These are phyloP conservation scores for Phaeoacremonium minimum DNA, from an alignment of 2,329 filamentous ascomycete species.

Conservation along the genomic window DNA sequence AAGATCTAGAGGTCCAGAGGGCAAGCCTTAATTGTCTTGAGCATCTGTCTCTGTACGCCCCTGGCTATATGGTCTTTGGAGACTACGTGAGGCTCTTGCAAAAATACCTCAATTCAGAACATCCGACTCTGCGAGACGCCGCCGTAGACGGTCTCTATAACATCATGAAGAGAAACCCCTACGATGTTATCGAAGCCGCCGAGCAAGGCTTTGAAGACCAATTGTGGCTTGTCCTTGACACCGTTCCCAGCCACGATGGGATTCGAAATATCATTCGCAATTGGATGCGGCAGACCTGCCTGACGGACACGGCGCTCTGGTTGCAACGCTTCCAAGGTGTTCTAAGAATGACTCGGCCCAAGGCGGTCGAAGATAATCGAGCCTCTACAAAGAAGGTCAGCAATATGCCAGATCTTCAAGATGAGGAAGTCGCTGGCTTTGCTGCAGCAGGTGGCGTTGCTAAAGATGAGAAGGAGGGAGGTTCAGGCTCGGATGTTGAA, in stretches of 20 bases:
- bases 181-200: conserved; percentile 74
- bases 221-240: conserved; percentile 85
- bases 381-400: conserved; percentile 40
- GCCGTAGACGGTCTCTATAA: conserved; percentile 89
- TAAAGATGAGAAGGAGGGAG: conserved; percentile 51
- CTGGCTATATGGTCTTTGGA: conserved; percentile 77
- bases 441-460: conserved; percentile 65
- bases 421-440: conserved; percentile 96
- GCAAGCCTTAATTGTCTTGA: conserved; percentile 82
- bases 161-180: conserved; percentile 87
- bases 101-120: conserved; percentile 66
- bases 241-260: conserved; percentile 68
- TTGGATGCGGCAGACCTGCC: conserved; percentile 87
- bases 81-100: conserved; percentile 83
- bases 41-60: conserved; percentile 87
- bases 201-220: conserved; percentile 81
- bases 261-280: conserved; percentile 86
- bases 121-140: conserved; percentile 67
- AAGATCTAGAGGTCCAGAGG: conserved; percentile 64
- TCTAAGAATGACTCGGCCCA: conserved; percentile 78
- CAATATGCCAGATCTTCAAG: conserved; percentile 73
- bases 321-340: conserved; percentile 83
- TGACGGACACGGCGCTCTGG: conserved; percentile 79
- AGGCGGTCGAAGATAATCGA: conserved; percentile 49
- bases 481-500: conserved; percentile 66